These are phyloP conservation scores for Coelastrella sp. DNA, from an alignment of 139 green algal species.

Conservation along the genomic window DNA sequence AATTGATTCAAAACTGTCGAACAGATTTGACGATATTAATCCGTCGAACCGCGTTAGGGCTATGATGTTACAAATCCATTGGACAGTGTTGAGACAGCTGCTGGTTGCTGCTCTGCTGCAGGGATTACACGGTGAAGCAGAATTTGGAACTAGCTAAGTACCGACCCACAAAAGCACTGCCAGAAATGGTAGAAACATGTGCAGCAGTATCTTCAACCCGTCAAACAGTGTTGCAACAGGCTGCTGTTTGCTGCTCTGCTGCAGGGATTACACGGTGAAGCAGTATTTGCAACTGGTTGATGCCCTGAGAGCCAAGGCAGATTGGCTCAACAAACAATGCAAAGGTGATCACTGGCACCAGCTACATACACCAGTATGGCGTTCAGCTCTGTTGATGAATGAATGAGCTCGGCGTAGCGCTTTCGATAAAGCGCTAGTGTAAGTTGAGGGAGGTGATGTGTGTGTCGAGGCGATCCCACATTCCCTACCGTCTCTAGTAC, in stretches of 20 bases:
- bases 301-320: constrained; percentile 49
- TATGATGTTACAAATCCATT: neutral
- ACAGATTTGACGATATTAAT: too few species aligned
- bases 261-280: constrained; percentile 62
- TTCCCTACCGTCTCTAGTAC: neutral
- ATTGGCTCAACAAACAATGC: neutral
- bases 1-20: too few species aligned
- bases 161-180: too few species aligned
- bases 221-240: too few species aligned
- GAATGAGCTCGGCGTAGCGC: neutral
- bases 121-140: constrained; percentile 61
- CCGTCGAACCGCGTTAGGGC: neutral
- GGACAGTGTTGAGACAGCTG: neutral
- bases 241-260: neutral
- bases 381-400: neutral
- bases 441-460: neutral
- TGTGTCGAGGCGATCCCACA: neutral
- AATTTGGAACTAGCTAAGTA: constrained; percentile 41
- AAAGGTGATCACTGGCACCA: neutral
- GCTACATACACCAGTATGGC: neutral
- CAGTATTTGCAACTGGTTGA: constrained; percentile 47
- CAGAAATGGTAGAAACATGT: too few species aligned
- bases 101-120: neutral
- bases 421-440: neutral
- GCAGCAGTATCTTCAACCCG: too few species aligned